phyloP scores from a whole-genome alignment of 208 protist species.

The Leptomonas seymouri region DNA sequence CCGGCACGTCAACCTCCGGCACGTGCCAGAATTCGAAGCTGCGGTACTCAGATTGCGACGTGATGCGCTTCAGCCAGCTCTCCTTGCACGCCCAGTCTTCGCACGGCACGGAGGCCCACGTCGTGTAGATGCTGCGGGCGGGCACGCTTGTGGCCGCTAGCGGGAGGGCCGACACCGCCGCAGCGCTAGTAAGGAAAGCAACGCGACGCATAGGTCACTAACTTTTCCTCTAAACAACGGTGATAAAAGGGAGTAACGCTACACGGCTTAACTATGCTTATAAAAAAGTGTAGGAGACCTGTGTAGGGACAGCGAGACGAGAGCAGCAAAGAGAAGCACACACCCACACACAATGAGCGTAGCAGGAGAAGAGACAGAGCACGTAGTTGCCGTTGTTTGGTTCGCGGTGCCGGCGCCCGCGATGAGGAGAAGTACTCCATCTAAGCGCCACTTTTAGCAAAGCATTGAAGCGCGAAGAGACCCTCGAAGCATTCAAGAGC shows the following conservation, averaged over 20 bases:
- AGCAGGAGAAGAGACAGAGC: too few relatives aligned
- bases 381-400: not conserved
- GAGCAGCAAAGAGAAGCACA: too few relatives aligned
- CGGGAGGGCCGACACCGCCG: slow-evolving; percentile 15
- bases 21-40: slow-evolving; percentile 91
- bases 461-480: not conserved
- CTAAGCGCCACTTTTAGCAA: not conserved
- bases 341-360: too few relatives aligned
- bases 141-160: slow-evolving; percentile 22
- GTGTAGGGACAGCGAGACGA: not conserved
- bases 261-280: too few relatives aligned
- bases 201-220: slow-evolving; percentile 38
- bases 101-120: slow-evolving; percentile 68
- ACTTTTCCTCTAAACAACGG: slow-evolving; percentile 11
- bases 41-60: slow-evolving; percentile 69
- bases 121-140: slow-evolving; percentile 80
- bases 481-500: too few relatives aligned
- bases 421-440: not conserved
- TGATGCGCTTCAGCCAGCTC: slow-evolving; percentile 82
- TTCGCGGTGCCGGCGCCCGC: not conserved
- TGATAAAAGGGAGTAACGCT: too few relatives aligned
- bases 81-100: slow-evolving; percentile 65
- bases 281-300: too few relatives aligned
- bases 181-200: slow-evolving; percentile 21
- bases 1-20: slow-evolving; percentile 54